Evolutionary conservation across 208 protist species (phyloP), one percentile per base, ranked within the genome.

Genomic region (Entamoeba invadens): DNA sequence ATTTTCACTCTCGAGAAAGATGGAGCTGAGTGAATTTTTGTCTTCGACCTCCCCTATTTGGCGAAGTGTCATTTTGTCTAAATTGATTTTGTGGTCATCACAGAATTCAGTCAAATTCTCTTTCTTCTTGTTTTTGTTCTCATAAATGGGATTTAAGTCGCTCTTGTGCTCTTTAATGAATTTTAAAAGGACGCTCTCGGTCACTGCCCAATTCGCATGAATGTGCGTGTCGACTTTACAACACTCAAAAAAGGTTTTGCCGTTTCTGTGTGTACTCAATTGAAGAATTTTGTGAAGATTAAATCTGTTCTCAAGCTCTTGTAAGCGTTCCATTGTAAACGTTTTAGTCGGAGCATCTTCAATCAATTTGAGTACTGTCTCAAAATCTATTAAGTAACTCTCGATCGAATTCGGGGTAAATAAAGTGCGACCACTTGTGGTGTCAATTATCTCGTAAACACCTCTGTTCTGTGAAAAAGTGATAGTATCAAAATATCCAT

Each of bases 151-250:
- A n/a, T n/a, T n/a, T n/a, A n/a, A n/a, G n/a, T n/a, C n/a, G n/a
- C n/a, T n/a, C n/a, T n/a, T n/a, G n/a, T n/a, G n/a, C n/a, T n/a
- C 96, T 93, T 98, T 96, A 44, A 99, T 97, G 95, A 98, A 99
- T 57, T 96, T 96, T 21, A 98, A 95, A 21, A 99, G 96, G 92
- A 98, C 97, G 94, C 97, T 96, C 57, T 97, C 96, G 10, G 97
- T 98, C 97, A 98, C 98, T 31, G 97, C 97, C 31, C 98, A 97
- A 3, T 97, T 97, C 95, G 98, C 97, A 95, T 99, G 98, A 93
- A 99, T 98, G 93, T 99, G 98, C n/a, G 97, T 99, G 94, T 99
- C 98, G 45, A 99, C 98, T 94, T 99, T 99, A 25, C 96, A 96
- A 12, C 97, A 97, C 92, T 6, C 31, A 51, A 77, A 72, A n/a